Conservation (phyloP, 139 green algal genomes). For the Dunaliella primolecta region DNA sequence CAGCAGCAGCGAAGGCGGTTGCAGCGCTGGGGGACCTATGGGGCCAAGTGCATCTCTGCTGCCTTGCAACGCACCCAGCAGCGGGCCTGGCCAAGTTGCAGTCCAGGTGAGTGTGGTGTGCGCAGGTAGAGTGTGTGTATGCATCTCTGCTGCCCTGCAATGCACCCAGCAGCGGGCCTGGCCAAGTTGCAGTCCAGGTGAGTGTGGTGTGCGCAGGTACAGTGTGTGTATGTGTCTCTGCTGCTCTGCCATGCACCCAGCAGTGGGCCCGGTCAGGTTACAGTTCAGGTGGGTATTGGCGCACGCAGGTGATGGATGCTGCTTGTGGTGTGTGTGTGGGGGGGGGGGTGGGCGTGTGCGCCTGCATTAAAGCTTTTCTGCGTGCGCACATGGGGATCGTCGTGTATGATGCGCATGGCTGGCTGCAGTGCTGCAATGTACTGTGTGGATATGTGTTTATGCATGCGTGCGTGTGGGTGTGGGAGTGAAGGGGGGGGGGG, state of each 20-base stretch:
- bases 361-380: too few relatives aligned
- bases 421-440: too few relatives aligned
- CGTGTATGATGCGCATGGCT: too few relatives aligned
- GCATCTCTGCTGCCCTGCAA: not conserved
- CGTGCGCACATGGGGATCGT: too few relatives aligned
- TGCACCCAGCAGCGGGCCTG: constrained; percentile 9
- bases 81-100: constrained; percentile 32
- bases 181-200: constrained; percentile 44
- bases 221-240: not conserved
- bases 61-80: not conserved
- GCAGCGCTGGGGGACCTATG: too few relatives aligned
- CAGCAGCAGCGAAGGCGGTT: not conserved
- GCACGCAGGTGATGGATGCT: too few relatives aligned
- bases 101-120: constrained; percentile 31
- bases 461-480: not conserved
- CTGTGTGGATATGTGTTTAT: not conserved
- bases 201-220: constrained; percentile 7
- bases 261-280: constrained; percentile 31
- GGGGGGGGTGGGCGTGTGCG: too few relatives aligned
- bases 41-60: not conserved
- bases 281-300: constrained; percentile 32
- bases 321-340: not conserved
- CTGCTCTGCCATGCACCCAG: not conserved
- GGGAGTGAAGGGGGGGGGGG: not conserved
- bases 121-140: too few relatives aligned